A percentile compares a stretch with the other conserved stretches of the same genome.
phyloP scores from a whole-genome alignment of 1,139 yeast genomes.

The Hansenula sp. region DNA sequence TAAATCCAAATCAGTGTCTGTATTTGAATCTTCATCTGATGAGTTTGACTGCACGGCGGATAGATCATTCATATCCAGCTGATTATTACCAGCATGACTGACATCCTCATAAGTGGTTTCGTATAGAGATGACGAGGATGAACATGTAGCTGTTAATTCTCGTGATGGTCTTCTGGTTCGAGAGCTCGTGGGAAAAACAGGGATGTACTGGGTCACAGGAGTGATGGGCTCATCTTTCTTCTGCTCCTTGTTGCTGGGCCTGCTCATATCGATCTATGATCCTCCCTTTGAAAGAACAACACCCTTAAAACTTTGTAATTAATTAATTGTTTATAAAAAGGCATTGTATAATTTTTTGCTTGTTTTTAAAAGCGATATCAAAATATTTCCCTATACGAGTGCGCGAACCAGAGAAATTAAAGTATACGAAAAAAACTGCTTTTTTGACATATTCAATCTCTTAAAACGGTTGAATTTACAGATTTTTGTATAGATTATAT shows the following conservation, averaged over 20 bases:
- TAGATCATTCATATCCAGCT: slow-evolving; percentile 1
- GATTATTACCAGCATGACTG: slow-evolving; percentile 8
- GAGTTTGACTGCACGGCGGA: slow-evolving; percentile 1
- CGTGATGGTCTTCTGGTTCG: slow-evolving; percentile 3
- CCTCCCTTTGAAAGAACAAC: neutral
- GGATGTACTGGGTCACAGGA: neutral
- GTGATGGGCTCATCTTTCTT: neutral
- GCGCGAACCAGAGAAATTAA: no score
- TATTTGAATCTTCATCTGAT: slow-evolving; percentile 4
- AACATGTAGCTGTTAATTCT: slow-evolving; percentile 14
- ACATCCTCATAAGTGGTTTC: slow-evolving; percentile 7
- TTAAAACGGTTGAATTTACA: no score
- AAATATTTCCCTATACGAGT: no score
- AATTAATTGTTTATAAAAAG: no score
- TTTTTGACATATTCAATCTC: no score
- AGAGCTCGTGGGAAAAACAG: neutral
- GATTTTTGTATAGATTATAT: no score
- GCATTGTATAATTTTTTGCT: no score
- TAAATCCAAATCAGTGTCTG: slow-evolving; percentile 6
- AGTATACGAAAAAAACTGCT: no score
- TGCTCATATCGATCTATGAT: no score
- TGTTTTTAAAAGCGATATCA: no score
- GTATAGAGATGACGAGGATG: slow-evolving; percentile 18
- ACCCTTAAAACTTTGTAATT: no score
- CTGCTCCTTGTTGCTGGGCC: neutral